Conservation (phyloP, 352 stramenopile genomes). For the Phytophthora uliginosa region DNA sequence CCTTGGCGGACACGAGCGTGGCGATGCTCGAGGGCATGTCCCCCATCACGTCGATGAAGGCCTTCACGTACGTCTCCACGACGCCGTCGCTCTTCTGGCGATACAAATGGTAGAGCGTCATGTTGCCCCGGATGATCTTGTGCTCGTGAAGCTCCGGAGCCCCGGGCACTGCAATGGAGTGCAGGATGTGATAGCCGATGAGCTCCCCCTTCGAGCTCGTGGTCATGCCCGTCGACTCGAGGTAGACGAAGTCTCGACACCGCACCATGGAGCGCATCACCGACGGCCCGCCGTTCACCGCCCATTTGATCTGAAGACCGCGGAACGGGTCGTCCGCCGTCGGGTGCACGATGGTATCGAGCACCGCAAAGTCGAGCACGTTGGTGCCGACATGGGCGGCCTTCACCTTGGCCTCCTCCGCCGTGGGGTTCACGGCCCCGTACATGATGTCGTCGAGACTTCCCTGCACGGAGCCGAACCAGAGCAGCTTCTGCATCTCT, state of each 20-base stretch:
- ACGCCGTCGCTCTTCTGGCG: slow-evolving; percentile 48
- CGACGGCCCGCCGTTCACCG: slow-evolving; percentile 52
- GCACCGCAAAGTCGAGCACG: slow-evolving; percentile 59
- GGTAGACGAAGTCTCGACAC: slow-evolving; percentile 61
- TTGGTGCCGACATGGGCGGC: slow-evolving; percentile 41
- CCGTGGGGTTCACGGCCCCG: slow-evolving; percentile 41
- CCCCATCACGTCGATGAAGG: slow-evolving; percentile 46
- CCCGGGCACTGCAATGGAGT: slow-evolving; percentile 37
- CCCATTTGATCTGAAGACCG: slow-evolving; percentile 54
- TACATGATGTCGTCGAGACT: slow-evolving; percentile 59
- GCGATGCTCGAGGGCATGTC: slow-evolving; percentile 41
- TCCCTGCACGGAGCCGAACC: slow-evolving; percentile 48
- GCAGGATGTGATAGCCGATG: slow-evolving; percentile 50
- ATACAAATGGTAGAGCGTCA: slow-evolving; percentile 63
- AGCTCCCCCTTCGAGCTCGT: slow-evolving; percentile 44
- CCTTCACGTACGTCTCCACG: slow-evolving; percentile 51
- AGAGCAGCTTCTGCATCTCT: slow-evolving; percentile 49
- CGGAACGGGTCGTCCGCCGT: slow-evolving; percentile 53
- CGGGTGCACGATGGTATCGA: slow-evolving; percentile 49
- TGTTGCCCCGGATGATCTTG: slow-evolving; percentile 57
- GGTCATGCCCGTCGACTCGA: slow-evolving; percentile 58
- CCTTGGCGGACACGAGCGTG: slow-evolving; percentile 39
- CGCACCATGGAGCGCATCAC: slow-evolving; percentile 55
- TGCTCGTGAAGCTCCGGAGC: slow-evolving; percentile 35
- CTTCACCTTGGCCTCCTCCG: slow-evolving; percentile 41